These are phyloP conservation scores for Citrus glauca DNA, from an alignment of 345 rosid species.

Conservation along the genomic window DNA sequence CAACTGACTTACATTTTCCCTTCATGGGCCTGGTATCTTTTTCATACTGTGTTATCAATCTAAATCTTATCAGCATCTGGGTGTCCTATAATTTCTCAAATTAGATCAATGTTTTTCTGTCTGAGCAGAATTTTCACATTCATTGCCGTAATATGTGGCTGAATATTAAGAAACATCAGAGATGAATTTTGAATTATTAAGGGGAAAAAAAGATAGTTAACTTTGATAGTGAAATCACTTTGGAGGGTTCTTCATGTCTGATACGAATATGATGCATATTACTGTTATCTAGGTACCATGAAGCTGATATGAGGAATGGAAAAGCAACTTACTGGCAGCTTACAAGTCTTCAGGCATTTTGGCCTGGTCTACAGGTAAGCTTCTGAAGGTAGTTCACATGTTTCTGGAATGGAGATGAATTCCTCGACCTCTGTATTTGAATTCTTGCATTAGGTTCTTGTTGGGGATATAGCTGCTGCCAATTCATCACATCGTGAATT, in stretches of 20 bases:
- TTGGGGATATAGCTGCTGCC: conserved; percentile 90
- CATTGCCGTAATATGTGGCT: background rate
- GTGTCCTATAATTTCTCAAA: background rate
- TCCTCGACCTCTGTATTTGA: conserved; percentile 20
- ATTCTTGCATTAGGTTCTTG: conserved; percentile 67
- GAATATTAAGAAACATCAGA: background rate
- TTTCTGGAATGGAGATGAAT: conserved; percentile 5
- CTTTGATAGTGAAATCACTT: background rate
- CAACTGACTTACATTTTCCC: background rate
- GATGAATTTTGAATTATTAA: background rate
- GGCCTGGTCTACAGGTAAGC: conserved; percentile 96
- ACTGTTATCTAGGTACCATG: conserved; percentile 73
- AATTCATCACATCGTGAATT: conserved; percentile 90
- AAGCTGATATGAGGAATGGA: conserved; percentile 96
- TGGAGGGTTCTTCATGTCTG: background rate
- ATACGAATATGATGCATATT: conserved; percentile 12
- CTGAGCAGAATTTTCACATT: background rate
- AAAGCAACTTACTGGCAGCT: conserved; percentile 98
- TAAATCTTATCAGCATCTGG: background rate
- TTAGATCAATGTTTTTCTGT: background rate
- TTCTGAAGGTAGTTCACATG: conserved; percentile 12
- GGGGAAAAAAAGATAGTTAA: background rate
- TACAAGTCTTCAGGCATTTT: conserved; percentile 98
- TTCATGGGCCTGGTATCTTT: background rate
- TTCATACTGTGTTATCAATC: background rate